Base-by-base conservation (phyloP, 768 basidiomycete genomes). In the Tricholoma sp. region DNA sequence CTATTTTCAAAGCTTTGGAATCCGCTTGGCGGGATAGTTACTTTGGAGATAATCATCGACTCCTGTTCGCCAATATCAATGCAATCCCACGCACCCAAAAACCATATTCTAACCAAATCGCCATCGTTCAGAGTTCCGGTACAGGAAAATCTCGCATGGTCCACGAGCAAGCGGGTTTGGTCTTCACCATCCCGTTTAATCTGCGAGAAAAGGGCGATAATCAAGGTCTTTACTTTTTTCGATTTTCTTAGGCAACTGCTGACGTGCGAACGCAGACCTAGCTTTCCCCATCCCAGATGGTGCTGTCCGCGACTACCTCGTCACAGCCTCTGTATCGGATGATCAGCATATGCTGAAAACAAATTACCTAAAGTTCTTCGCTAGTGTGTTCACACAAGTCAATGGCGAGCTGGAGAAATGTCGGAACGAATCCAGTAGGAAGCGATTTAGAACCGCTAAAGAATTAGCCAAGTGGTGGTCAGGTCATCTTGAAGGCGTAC, bases 141-240 rank as follows among this genome's bases (percentile, higher is more conserved):
- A 58, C 51, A 50, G 63, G 63, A 28, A 64, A 63, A 58, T 64
- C 63, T 17, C 50, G 62, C 11, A 50, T 60, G 52, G 55, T 63
- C 34, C 55, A 63, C 31, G 56, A 64, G 50, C 39, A 55, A 36
- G 53, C 63, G 36, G 56, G 56, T 12, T 17, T 57, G 13, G 50
- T 60, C 29, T 62, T 64, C 48, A 58, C 62, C 7, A 39, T 63
- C 28, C 62, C 59, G 15, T 60, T 64, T 42, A 59, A 55, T 39
- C 51, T 61, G 9, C 57, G 57, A 51, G 7, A 33, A 29, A 20
- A n/a, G n/a, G 50, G 20, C 8, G 28, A 33, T 1, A 29, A 29
- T 9, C 29, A 51, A 28, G 50, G 50, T 51, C 29, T 15, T 51
- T 33, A 15, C 18, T 7, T 41, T 17, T 41, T 41, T 41, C 15